Base-by-base conservation (phyloP, 495 filamentous ascomycete species). In the Hypomontagnella monticulosa region DNA sequence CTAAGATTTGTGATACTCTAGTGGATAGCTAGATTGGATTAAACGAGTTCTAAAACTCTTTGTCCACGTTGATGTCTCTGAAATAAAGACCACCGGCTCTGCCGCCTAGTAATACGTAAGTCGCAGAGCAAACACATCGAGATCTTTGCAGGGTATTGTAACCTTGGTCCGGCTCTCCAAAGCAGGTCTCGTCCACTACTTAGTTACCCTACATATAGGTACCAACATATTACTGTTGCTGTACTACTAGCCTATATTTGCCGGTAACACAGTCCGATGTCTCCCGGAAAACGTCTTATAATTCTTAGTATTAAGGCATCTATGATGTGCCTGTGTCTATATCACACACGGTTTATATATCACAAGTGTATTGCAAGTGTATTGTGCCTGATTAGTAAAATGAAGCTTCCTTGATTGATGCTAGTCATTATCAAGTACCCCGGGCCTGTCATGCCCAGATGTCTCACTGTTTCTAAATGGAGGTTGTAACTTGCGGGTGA, bases 71-170 rank as follows among this genome's bases (percentile, higher is more conserved):
- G 33, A 36, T 58, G 40, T 30, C 43, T 58, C 30, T 23, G 40
- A 14, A 42, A 43, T 32, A 59, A 61, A 9, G 23, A n/a, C 47
- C 16, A 38, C 37, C 44, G 36, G 41, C 18, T 37, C 44, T 49
- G 33, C 56, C 16, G 15, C 19, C 14, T 41, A 41, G 4, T 14
- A 7, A 12, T 41, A n/a, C 19, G 23, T 52, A 19, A 20, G 19
- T 53, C 37, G 37, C 20, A 11, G n/a, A 38, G 10, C 36, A 11
- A 47, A n/a, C 43, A 52, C 43, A 66, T 66, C 44, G 37, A 57
- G 57, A 66, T 61, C 52, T 44, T 61, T 57, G 63, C 52, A 51
- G 33, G 14, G 38, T 50, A 52, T 14, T 61, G 51, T 32, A 18
- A 67, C 63, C 20, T 42, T 67, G 46, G n/a, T 33, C 20, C 51